phyloP scores from a whole-genome alignment of 345 rosid species.

The Schrenkiella parvula region DNA sequence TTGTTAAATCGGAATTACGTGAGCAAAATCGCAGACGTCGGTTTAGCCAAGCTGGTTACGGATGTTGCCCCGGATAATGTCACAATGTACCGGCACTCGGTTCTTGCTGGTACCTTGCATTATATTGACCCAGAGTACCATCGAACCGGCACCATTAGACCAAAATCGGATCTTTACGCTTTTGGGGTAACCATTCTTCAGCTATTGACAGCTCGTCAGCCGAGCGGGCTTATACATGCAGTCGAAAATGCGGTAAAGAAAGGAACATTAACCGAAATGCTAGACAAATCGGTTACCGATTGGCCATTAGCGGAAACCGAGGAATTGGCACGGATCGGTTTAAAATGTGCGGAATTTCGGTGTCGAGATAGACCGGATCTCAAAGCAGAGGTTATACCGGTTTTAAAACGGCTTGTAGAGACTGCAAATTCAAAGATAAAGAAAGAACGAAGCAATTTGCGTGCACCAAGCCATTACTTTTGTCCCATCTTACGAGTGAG shows the following conservation, averaged over 20 bases:
- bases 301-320: constrained; percentile 81
- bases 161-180: constrained; percentile 81
- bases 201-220: constrained; percentile 51
- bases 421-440: constrained; percentile 49
- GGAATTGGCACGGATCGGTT: constrained; percentile 62
- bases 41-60: constrained; percentile 69
- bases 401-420: constrained; percentile 58
- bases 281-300: constrained; percentile 58
- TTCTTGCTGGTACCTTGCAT: constrained; percentile 69
- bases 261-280: constrained; percentile 48
- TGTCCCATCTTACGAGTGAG: constrained; percentile 83
- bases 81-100: constrained; percentile 59
- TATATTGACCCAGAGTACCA: constrained; percentile 92
- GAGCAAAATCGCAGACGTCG: constrained; percentile 84
- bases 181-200: constrained; percentile 70
- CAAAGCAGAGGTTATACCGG: constrained; percentile 64
- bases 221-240: constrained; percentile 45
- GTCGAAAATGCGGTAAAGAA: constrained; percentile 59
- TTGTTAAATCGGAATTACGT: constrained; percentile 67
- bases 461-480: constrained; percentile 71
- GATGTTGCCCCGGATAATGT: constrained; percentile 68
- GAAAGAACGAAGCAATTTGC: constrained; percentile 35
- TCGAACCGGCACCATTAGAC: constrained; percentile 80
- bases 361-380: constrained; percentile 97
- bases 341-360: constrained; percentile 62